Conservation (phyloP, 2,329 filamentous ascomycete species). For the Metarhizium album region DNA sequence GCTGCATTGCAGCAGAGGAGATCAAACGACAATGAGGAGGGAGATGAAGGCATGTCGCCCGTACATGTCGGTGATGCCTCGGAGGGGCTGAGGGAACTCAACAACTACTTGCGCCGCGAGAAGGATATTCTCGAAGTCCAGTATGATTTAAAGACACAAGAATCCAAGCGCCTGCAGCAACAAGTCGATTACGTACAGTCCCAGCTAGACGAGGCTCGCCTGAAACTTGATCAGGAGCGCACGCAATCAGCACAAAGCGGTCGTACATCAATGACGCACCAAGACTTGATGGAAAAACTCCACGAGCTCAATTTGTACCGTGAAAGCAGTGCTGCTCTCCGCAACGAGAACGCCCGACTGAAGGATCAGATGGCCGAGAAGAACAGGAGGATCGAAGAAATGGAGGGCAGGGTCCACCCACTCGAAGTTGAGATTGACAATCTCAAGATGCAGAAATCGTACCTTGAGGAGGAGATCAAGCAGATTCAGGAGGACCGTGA, state of each 20-base stretch:
- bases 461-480: conserved; percentile 78
- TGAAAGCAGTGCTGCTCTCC: conserved; percentile 84
- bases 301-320: conserved; percentile 94
- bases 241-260: conserved; percentile 63
- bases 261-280: conserved; percentile 66
- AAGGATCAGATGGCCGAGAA: conserved; percentile 68
- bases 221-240: conserved; percentile 87
- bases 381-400: conserved; percentile 60
- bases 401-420: conserved; percentile 68
- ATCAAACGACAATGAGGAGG: conserved; percentile 33
- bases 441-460: conserved; percentile 69
- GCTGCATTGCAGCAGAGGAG: conserved; percentile 68
- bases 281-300: conserved; percentile 86
- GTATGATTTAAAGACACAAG: conserved; percentile 78
- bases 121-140: conserved; percentile 99
- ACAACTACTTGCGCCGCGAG: conserved; percentile 82
- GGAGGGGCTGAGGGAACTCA: conserved; percentile 79
- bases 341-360: conserved; percentile 73
- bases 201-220: conserved; percentile 77
- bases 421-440: conserved; percentile 71
- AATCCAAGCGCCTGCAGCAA: conserved; percentile 79
- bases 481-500: conserved; percentile 86
- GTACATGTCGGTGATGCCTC: conserved; percentile 47
- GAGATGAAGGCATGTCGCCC: conserved; percentile 42
- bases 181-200: conserved; percentile 79